phyloP scores from a whole-genome alignment of 805 yeast genomes.

The Starmerella sp. region DNA sequence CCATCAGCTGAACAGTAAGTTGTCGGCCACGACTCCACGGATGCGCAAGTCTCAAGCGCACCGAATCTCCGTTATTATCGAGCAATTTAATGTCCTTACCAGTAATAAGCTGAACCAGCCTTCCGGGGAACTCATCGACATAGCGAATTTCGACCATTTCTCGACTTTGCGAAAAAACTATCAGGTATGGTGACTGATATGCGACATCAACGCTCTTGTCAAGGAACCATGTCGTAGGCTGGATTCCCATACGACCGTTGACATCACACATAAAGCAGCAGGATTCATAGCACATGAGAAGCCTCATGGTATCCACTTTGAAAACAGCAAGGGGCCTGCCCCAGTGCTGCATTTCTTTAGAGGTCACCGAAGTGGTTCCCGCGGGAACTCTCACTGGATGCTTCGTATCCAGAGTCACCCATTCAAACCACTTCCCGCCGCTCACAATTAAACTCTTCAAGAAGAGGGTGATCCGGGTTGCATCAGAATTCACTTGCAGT shows the following conservation, averaged over 20 bases:
- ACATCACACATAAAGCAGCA: constrained; percentile 57
- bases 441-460: constrained; percentile 50
- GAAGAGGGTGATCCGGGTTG: constrained; percentile 50
- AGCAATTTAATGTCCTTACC: constrained; percentile 51
- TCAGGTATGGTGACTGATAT: constrained; percentile 34
- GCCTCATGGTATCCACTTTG: constrained; percentile 42
- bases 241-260: constrained; percentile 33
- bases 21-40: constrained; percentile 55
- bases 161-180: constrained; percentile 41
- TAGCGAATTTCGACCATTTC: constrained; percentile 64
- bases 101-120: constrained; percentile 50
- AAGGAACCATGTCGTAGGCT: constrained; percentile 35
- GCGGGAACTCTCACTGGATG: constrained; percentile 47
- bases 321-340: constrained; percentile 38
- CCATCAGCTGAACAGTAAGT: constrained; percentile 36
- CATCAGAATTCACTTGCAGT: constrained; percentile 45
- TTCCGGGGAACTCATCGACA: constrained; percentile 28
- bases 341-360: constrained; percentile 22
- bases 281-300: constrained; percentile 56
- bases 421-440: constrained; percentile 54
- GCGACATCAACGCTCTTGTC: constrained; percentile 29
- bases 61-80: constrained; percentile 32
- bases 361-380: not conserved
- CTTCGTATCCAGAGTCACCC: constrained; percentile 48
- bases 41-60: constrained; percentile 46